Base-by-base conservation (phyloP, 192 early-diverging fungal species). In the Coemansia guatemalensis region DNA sequence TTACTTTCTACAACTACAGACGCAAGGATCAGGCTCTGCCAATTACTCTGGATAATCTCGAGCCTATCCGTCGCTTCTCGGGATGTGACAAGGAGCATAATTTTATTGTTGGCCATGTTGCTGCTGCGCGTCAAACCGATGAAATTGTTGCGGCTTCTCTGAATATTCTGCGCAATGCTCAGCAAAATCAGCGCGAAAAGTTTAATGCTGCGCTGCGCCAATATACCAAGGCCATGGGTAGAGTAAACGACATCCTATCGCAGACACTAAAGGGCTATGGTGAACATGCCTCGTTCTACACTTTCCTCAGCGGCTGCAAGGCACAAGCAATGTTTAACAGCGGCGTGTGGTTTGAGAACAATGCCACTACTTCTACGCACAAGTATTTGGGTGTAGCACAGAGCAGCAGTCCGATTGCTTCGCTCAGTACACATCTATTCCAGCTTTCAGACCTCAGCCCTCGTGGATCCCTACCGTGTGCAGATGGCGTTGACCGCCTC, bases 251-350 rank as follows among this genome's bases (percentile, higher is more conserved):
- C 20, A 86, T 89, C 55, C 87, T 96, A 89, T 87, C 92, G 32
- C 85, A 84, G 27, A 94, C 94, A 85, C 89, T 92, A 87, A 72
- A 78, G 53, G 60, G 84, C 22, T 83, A 90, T 23, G 78, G 68
- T 4, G 92, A 92, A 60, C 93, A 96, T 54, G 70, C 87, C 41
- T 88, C 90, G 72, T 96, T 94, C 84, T 82, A 93, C n/a, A 93
- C 94, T 1, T 96, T 93, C 73, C 92, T 96, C 56, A 93, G 90
- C 87, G 94, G 92, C 7, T 89, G 87, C 56, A 92, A 89, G 81
- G 88, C 89, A 70, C 90, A 93, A 85, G 85, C 91, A 50, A 93
- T 96, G 92, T 96, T 96, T 83, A 91, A 88, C 63, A 83, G 89
- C 26, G 93, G 94, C 32, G 90, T 96, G n/a, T 71, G 90, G 53